Evolutionary conservation across 768 basidiomycete species (phyloP), one percentile per base, ranked within the genome.

Genomic region (Chalciporus sphaerocephalus): DNA sequence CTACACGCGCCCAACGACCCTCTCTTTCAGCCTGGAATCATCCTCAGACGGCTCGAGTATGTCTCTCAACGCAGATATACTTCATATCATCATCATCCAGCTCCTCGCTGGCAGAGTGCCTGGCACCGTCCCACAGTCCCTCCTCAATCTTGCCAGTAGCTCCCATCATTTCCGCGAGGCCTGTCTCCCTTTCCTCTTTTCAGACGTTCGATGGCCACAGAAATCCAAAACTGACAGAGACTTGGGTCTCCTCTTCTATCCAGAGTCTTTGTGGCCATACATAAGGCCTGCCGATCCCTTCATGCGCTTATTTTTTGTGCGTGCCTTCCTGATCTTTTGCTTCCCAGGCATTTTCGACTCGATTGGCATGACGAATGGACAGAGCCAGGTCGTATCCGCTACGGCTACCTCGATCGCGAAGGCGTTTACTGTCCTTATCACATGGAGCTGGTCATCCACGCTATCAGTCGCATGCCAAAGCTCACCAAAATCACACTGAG

Each of bases 331-430:
- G 5, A 55, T 51, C 42, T 2, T 34, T 9, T 0, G 17, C 23
- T 33, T 1, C 17, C 12, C 15, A 67, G 65, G 43, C 63, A 68
- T 34, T 63, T 67, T 9, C 57, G 51, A 15, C 57, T 67, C 25
- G 53, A 66, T 27, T 67, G 65, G 65, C 65, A 64, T 32, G 67
- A 68, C 46, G 65, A 67, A 38, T 67, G 65, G 65, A 65, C 65
- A 23, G 65, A 67, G 24, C 67, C 65, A 1, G 59, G 54, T 17
- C 65, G 65, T n/a, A 53, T 67, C 17, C 66, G 66, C 42, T 38
- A 63, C 20, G 65, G 65, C 21, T 51, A 53, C 18, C 47, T 64
- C 23, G 65, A 65, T 53, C 65, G 61, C 38, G 61, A 67, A 7
- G 56, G 53, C 36, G 61, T 62, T 34, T 68, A 68, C 16, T 57